These are phyloP conservation scores for Candida golubevii DNA, from an alignment of 805 yeast genomes.

Conservation along the genomic window DNA sequence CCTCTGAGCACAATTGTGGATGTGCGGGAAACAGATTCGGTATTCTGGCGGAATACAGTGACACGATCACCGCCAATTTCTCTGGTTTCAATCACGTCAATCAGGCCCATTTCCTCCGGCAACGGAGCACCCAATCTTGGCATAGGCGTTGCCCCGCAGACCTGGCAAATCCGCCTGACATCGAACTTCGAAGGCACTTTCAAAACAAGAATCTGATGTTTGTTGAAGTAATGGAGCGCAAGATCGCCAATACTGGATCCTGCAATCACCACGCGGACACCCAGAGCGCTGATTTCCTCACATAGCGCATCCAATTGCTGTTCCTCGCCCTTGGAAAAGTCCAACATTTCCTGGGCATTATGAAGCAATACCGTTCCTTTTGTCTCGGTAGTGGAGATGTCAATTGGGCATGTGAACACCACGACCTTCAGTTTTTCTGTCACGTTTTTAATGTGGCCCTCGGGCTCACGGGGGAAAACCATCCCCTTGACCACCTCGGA, in stretches of 20 bases:
- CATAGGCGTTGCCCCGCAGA: constrained; percentile 95
- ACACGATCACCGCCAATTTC: constrained; percentile 98
- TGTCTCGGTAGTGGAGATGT: constrained; percentile 94
- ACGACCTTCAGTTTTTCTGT: constrained; percentile 72
- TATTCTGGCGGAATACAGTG: constrained; percentile 81
- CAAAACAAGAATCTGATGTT: constrained; percentile 77
- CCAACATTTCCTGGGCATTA: constrained; percentile 95
- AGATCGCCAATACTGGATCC: constrained; percentile 92
- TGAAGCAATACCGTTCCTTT: constrained; percentile 95
- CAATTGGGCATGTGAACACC: constrained; percentile 89
- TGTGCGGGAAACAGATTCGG: constrained; percentile 59
- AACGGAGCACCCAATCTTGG: constrained; percentile 92
- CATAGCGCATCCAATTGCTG: constrained; percentile 83
- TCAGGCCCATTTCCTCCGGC: constrained; percentile 87
- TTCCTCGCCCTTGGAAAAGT: constrained; percentile 95
- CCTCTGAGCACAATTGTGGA: constrained; percentile 93
- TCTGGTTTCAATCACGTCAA: constrained; percentile 83
- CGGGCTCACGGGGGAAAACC: constrained; percentile 99
- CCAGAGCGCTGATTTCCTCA: constrained; percentile 77
- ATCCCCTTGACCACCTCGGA: constrained; percentile 89
- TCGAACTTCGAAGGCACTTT: constrained; percentile 94
- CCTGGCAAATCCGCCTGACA: constrained; percentile 87
- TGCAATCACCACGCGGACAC: constrained; percentile 86
- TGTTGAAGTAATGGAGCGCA: constrained; percentile 88
- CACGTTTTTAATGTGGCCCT: constrained; percentile 74